A percentile compares a stretch with the other conserved stretches of the same genome.
phyloP scores from a whole-genome alignment of 1,284 basidiomycete genomes.

The Testicularia cyperi region DNA sequence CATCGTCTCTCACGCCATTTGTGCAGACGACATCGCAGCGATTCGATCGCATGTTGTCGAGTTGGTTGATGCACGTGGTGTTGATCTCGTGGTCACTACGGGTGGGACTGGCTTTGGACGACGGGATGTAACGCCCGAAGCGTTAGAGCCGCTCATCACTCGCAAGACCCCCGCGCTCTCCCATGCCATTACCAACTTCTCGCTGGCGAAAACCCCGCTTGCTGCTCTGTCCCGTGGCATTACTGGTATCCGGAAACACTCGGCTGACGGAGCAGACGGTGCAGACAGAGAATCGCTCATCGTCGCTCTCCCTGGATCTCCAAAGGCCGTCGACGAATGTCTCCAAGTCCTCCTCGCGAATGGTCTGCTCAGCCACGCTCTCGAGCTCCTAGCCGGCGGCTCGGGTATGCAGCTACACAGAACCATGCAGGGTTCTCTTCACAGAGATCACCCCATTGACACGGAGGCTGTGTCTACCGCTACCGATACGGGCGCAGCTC shows the following conservation, averaged over 20 bases:
- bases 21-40: slow-evolving; percentile 18
- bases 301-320: slow-evolving; percentile 77
- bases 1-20: slow-evolving; percentile 5
- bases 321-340: slow-evolving; percentile 80
- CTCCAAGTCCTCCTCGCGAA: slow-evolving; percentile 67
- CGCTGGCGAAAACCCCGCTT: slow-evolving; percentile 73
- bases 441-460: too few relatives aligned
- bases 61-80: slow-evolving; percentile 7
- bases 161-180: slow-evolving; percentile 76
- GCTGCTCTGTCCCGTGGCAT: slow-evolving; percentile 79
- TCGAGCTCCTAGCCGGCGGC: slow-evolving; percentile 74
- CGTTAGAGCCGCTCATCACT: slow-evolving; percentile 71
- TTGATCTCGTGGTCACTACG: slow-evolving; percentile 66
- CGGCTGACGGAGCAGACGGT: slow-evolving; percentile 61
- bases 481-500: slow-evolving; percentile 17
- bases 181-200: slow-evolving; percentile 71
- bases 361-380: slow-evolving; percentile 68
- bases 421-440: slow-evolving; percentile 15
- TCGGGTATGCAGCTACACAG: slow-evolving; percentile 69
- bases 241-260: slow-evolving; percentile 67
- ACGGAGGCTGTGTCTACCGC: slow-evolving; percentile 1
- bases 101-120: slow-evolving; percentile 83
- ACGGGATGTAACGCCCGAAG: slow-evolving; percentile 78
- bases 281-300: too few relatives aligned
- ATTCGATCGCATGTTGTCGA: slow-evolving; percentile 2